phyloP scores from a whole-genome alignment of 1,139 yeast genomes.

The Dujonia santamariae region DNA sequence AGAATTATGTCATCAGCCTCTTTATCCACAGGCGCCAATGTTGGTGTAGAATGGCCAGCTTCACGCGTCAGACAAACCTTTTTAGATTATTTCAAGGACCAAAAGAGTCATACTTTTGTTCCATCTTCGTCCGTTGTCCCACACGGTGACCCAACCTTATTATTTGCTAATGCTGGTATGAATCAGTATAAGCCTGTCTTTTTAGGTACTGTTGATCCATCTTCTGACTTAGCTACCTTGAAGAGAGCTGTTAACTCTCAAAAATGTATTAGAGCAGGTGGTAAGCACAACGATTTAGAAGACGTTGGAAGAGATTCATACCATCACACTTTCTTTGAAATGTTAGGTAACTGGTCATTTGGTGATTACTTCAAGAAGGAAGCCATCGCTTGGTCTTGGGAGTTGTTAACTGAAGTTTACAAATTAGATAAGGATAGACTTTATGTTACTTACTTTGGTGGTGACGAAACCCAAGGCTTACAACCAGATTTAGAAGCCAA shows the following conservation, averaged over 20 bases:
- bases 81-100: conserved; percentile 70
- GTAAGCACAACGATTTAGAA: conserved; percentile 97
- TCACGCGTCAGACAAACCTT: conserved; percentile 81
- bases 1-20: conserved; percentile 5
- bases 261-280: conserved; percentile 99
- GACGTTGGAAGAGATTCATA: conserved; percentile 98
- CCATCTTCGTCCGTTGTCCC: conserved; percentile 96
- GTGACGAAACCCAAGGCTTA: conserved; percentile 79
- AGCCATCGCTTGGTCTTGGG: conserved; percentile 89
- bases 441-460: conserved; percentile 95
- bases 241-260: conserved; percentile 94
- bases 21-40: conserved; percentile 8
- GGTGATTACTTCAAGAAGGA: conserved; percentile 97
- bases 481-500: conserved; percentile 95
- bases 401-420: conserved; percentile 77
- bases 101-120: conserved; percentile 66
- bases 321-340: conserved; percentile 97
- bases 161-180: conserved; percentile 98
- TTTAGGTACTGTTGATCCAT: conserved; percentile 94
- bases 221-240: conserved; percentile 77
- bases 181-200: conserved; percentile 97
- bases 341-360: conserved; percentile 99
- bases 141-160: conserved; percentile 92
- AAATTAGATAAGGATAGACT: conserved; percentile 75
- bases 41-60: conserved; percentile 67